phyloP scores from a whole-genome alignment of 1,284 basidiomycete species.

The Ceratobasidium theobromae region DNA sequence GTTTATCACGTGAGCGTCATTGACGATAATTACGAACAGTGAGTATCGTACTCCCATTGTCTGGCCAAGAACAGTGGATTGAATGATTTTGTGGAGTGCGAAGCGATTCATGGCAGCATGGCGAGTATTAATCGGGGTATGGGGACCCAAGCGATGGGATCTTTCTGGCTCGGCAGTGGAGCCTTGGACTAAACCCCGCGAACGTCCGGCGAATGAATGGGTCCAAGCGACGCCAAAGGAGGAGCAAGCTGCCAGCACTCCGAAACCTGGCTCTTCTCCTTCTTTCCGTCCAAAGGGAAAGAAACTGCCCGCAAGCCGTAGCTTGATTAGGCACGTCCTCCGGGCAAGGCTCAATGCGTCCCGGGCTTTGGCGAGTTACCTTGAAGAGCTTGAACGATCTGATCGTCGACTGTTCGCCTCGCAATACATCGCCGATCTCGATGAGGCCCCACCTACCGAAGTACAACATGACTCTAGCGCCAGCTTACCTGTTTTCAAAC shows the following conservation, averaged over 20 bases:
- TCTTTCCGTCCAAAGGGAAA: constrained; percentile 43
- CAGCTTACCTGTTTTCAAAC: neutral
- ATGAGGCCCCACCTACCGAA: neutral
- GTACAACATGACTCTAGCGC: too few species aligned
- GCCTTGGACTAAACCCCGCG: constrained; percentile 67
- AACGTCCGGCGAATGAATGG: constrained; percentile 70
- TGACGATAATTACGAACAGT: constrained; percentile 79
- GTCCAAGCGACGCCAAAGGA: constrained; percentile 51
- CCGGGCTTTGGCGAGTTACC: constrained; percentile 67
- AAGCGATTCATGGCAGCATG: constrained; percentile 85
- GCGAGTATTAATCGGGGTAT: constrained; percentile 87
- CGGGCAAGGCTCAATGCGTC: constrained; percentile 77
- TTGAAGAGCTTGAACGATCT: constrained; percentile 62
- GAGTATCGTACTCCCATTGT: constrained; percentile 42
- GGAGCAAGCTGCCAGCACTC: constrained; percentile 40
- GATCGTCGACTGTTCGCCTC: constrained; percentile 58
- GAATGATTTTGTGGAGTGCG: constrained; percentile 48
- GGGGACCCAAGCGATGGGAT: constrained; percentile 81
- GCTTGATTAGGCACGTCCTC: constrained; percentile 82
- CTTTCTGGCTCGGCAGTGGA: constrained; percentile 67
- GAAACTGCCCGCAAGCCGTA: constrained; percentile 67
- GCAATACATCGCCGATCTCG: constrained; percentile 54
- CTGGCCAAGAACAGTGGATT: neutral
- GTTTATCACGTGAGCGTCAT: constrained; percentile 80
- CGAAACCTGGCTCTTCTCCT: constrained; percentile 39